Base-by-base conservation (phyloP, 2,329 filamentous ascomycete genomes). In the Pseudophaeomoniella oleicola region DNA sequence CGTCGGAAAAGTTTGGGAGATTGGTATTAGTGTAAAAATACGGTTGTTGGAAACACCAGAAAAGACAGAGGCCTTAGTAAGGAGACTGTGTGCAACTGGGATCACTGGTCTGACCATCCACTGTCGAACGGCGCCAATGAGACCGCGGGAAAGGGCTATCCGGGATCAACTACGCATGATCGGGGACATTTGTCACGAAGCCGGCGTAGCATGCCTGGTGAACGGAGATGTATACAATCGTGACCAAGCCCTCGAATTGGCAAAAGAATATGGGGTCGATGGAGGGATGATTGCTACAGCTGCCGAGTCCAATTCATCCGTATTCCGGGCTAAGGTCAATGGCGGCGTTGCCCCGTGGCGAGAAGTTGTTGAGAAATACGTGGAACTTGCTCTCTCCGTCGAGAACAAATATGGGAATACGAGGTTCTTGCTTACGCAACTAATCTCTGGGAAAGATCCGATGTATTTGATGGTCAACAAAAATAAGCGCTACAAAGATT, bases 21-120 rank as follows among this genome's bases (percentile, higher is more conserved):
- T 98, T 45, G 87, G 88, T 38, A 90, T 98, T 52, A 93, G 84
- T 49, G 90, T 98, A 48, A 98, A 98, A 66, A 98, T 98, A 40
- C 76, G 90, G 34, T 70, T 98, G 16, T 68, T 98, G 2, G 77
- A 86, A 37, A 83, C 78, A 0, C 64, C 81, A 0, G 78, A 77
- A 40, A 64, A 80, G 52, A 98, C 90, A 0, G 77, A 82, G 48
- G 64, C 66, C 1, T 67, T 98, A 12, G 88, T 98, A 11, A 68
- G 77, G 36, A 69, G 74, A 39, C 75, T 98, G 3, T 82, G 83
- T 45, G 71, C 69, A 35, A 98, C 90, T 0, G 90, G 90, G 2
- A 96, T 98, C 54, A 90, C 79, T 2, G 87, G 82, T 0, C 64
- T 98, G 44, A 96, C 90, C 0, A 75, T 98, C 1, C 90, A 98